A percentile compares a stretch with the other conserved stretches of the same genome.
Evolutionary conservation across 768 basidiomycete genomes (phyloP).

Genomic region (Russula olivacea): DNA sequence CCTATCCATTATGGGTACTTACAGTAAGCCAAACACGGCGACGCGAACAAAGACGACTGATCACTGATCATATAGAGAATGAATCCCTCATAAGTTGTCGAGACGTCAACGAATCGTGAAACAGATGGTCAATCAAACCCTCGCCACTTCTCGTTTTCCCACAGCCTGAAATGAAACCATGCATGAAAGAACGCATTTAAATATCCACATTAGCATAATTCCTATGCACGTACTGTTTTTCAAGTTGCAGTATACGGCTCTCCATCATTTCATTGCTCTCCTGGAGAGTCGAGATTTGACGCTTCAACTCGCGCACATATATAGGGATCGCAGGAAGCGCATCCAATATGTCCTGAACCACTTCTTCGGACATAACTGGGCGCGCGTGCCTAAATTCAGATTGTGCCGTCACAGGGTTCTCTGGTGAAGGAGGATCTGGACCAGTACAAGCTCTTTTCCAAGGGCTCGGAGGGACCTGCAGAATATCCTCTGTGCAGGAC

Average conservation of each 20-base stretch:
- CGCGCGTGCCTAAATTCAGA: neutral
- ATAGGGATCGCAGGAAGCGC: neutral
- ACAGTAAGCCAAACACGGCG: neutral
- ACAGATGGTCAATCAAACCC: too few relatives aligned
- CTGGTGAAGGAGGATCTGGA: neutral
- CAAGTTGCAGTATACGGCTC: neutral
- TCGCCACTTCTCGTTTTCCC: neutral
- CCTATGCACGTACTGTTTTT: neutral
- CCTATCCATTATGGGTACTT: neutral
- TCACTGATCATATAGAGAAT: neutral
- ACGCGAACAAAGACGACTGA: neutral
- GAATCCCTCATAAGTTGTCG: neutral
- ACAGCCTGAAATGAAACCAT: neutral
- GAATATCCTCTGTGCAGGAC: neutral
- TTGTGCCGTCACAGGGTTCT: neutral
- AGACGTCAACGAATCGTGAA: neutral
- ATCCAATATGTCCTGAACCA: neutral
- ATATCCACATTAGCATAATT: neutral
- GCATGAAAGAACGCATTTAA: neutral
- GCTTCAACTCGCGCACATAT: neutral
- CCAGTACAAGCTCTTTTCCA: neutral
- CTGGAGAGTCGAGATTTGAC: neutral
- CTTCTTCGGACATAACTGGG: neutral
- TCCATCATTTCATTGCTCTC: neutral
- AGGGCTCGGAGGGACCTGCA: neutral